Conservation (phyloP, 208 protist genomes). For the Sergeia podlipaevii region DNA sequence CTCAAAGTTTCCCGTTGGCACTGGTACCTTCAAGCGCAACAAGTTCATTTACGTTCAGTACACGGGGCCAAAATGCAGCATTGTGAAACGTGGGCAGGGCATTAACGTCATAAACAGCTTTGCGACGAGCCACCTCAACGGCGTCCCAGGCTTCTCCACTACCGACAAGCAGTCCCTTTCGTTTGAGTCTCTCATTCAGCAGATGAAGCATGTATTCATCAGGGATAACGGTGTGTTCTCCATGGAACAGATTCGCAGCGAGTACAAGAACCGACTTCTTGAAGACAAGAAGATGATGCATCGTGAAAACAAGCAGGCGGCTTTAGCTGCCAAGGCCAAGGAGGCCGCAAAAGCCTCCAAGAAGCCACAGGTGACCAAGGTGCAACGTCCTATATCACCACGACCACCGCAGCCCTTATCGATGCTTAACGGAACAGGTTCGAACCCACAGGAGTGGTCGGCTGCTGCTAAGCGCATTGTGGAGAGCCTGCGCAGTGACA, state of each 20-base stretch:
- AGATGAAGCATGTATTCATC: slow-evolving; percentile 71
- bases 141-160: slow-evolving; percentile 56
- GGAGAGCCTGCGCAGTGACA: slow-evolving; percentile 47
- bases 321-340: slow-evolving; percentile 10
- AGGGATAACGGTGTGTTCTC: slow-evolving; percentile 72
- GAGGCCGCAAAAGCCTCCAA: slow-evolving; percentile 3
- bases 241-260: slow-evolving; percentile 66
- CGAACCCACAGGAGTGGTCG: slow-evolving; percentile 15
- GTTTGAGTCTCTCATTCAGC: slow-evolving; percentile 57
- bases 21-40: slow-evolving; percentile 83
- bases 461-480: slow-evolving; percentile 36
- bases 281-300: slow-evolving; percentile 67
- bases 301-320: slow-evolving; percentile 21
- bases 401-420: neutral
- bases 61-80: slow-evolving; percentile 56
- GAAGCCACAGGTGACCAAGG: slow-evolving; percentile 13
- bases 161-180: slow-evolving; percentile 58
- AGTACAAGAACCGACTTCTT: slow-evolving; percentile 53
- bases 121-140: slow-evolving; percentile 36
- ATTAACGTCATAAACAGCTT: slow-evolving; percentile 65
- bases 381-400: slow-evolving; percentile 3
- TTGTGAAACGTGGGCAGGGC: slow-evolving; percentile 74
- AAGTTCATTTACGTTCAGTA: slow-evolving; percentile 84
- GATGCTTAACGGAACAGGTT: neutral
- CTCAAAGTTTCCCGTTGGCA: slow-evolving; percentile 76